Conservation (phyloP, 2,329 filamentous ascomycete genomes). For the Ophiostoma tasmaniense region DNA sequence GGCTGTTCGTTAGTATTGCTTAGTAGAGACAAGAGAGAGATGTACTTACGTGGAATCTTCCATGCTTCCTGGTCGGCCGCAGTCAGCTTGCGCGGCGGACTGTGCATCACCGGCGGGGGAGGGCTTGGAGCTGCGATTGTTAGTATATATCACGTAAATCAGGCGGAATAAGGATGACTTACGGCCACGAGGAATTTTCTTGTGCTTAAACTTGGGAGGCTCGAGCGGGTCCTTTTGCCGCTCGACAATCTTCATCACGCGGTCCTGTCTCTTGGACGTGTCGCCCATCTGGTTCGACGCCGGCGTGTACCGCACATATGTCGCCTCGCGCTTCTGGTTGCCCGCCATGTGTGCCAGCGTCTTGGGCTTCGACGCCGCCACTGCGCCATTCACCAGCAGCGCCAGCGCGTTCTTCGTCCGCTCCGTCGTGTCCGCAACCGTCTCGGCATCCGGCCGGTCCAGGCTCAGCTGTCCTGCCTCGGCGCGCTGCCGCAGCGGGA, state of each 20-base stretch:
- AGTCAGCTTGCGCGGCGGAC: constrained; percentile 86
- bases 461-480: constrained; percentile 88
- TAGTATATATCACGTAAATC: not conserved
- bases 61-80: constrained; percentile 96
- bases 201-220: constrained; percentile 97
- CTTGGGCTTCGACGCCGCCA: constrained; percentile 91
- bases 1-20: constrained; percentile 34
- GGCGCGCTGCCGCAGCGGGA: constrained; percentile 84
- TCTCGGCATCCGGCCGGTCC: constrained; percentile 73
- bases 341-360: constrained; percentile 64
- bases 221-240: constrained; percentile 91
- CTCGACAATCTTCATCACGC: constrained; percentile 98
- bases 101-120: constrained; percentile 90
- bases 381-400: constrained; percentile 71
- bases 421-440: constrained; percentile 76
- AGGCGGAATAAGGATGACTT: not conserved
- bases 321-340: constrained; percentile 66
- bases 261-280: constrained; percentile 76
- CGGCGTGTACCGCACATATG: constrained; percentile 91
- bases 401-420: constrained; percentile 81
- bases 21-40: not conserved
- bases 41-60: constrained; percentile 56
- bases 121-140: constrained; percentile 58
- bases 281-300: constrained; percentile 87
- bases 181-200: constrained; percentile 72